A percentile compares a stretch with the other conserved stretches of the same genome.
Conservation (phyloP, 495 filamentous ascomycete genomes). For the Elasticomyces elasticus region DNA sequence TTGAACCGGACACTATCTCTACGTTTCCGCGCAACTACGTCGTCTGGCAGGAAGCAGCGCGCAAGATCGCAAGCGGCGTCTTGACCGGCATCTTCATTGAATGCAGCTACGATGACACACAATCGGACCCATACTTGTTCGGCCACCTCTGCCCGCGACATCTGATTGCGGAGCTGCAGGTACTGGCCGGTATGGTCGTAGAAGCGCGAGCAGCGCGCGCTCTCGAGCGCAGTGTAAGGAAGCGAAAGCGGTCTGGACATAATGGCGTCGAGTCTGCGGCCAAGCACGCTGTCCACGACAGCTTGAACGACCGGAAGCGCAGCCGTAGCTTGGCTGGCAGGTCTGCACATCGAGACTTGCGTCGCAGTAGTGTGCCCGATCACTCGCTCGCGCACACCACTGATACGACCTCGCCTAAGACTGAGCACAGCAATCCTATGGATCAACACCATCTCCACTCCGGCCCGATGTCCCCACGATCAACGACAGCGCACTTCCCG, state of each 20-base stretch:
- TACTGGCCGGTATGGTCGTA: constrained; percentile 57
- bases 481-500: neutral
- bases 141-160: constrained; percentile 81
- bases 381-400: neutral
- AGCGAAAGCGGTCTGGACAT: constrained; percentile 27
- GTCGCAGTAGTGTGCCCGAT: constrained; percentile 9
- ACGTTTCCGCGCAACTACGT: constrained; percentile 63
- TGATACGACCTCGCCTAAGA: neutral
- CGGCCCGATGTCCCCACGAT: neutral
- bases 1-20: constrained; percentile 83
- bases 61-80: constrained; percentile 58
- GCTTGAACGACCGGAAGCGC: constrained; percentile 11
- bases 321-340: constrained; percentile 14
- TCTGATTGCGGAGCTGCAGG: constrained; percentile 63
- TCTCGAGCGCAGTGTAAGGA: constrained; percentile 24
- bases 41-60: constrained; percentile 79
- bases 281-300: neutral
- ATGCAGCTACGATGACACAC: constrained; percentile 76
- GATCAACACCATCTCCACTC: neutral
- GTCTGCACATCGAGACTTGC: neutral
- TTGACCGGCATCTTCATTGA: constrained; percentile 84
- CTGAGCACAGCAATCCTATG: neutral
- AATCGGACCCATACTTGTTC: constrained; percentile 64
- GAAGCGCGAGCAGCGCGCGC: constrained; percentile 28
- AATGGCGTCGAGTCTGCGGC: constrained; percentile 10